phyloP scores from a whole-genome alignment of 331 rosid genomes.

The Phaseolus coccineus region DNA sequence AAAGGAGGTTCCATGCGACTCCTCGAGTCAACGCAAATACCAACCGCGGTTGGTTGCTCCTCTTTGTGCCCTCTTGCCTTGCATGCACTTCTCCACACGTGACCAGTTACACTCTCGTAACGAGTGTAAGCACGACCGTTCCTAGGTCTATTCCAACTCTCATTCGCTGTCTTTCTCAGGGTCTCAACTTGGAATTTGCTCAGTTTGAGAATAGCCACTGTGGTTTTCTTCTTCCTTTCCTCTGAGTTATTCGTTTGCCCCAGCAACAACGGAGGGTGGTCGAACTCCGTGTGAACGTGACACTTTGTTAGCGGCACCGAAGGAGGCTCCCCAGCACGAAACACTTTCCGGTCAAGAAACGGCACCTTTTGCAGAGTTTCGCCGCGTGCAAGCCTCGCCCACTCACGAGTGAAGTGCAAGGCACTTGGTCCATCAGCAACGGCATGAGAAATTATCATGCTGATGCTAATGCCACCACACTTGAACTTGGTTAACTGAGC shows the following conservation, averaged over 20 bases:
- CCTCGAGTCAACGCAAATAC: slow-evolving; percentile 57
- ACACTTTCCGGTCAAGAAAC: slow-evolving; percentile 36
- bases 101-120: slow-evolving; percentile 54
- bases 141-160: slow-evolving; percentile 2
- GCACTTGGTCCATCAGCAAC: slow-evolving; percentile 65
- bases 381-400: slow-evolving; percentile 68
- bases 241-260: slow-evolving; percentile 39
- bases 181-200: slow-evolving; percentile 50
- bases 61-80: slow-evolving; percentile 54
- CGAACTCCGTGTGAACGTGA: slow-evolving; percentile 26
- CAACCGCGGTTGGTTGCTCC: slow-evolving; percentile 57
- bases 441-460: slow-evolving; percentile 52
- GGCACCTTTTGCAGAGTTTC: slow-evolving; percentile 54
- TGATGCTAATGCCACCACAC: slow-evolving; percentile 62
- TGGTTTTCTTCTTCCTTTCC: slow-evolving; percentile 58
- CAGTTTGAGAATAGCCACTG: slow-evolving; percentile 43
- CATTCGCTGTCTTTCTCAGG: slow-evolving; percentile 48
- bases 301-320: background rate
- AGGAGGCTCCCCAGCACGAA: slow-evolving; percentile 50
- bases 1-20: slow-evolving; percentile 56
- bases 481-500: slow-evolving; percentile 61
- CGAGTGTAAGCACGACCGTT: slow-evolving; percentile 41
- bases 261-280: slow-evolving; percentile 35
- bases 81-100: slow-evolving; percentile 68
- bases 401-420: slow-evolving; percentile 56